phyloP scores from a whole-genome alignment of 306 rosid species.

The Comarum palustre region DNA sequence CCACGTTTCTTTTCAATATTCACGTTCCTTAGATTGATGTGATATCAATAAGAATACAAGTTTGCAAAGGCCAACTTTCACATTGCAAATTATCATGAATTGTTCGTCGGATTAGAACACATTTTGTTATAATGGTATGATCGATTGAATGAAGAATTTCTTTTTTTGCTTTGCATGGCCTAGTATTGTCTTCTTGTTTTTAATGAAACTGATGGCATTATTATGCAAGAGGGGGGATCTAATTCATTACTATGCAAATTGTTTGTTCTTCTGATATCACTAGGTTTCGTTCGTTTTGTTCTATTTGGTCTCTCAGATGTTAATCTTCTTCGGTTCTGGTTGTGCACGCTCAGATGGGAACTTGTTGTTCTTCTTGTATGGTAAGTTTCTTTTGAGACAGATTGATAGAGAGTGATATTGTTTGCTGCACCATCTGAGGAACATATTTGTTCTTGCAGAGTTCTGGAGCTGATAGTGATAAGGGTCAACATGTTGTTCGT shows the following conservation, averaged over 20 bases:
- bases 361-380: slow-evolving; percentile 48
- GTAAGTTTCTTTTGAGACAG: slow-evolving; percentile 33
- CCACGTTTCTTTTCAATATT: neutral
- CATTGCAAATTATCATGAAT: neutral
- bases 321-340: slow-evolving; percentile 9
- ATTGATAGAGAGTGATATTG: neutral
- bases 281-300: too few relatives aligned
- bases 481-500: slow-evolving; percentile 28
- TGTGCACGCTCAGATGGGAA: slow-evolving; percentile 53
- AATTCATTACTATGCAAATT: too few relatives aligned
- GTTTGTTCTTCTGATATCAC: too few relatives aligned
- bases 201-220: neutral
- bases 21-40: neutral
- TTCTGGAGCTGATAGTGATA: slow-evolving; percentile 4
- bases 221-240: neutral
- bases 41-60: neutral
- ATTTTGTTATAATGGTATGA: neutral
- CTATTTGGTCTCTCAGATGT: slow-evolving; percentile 6
- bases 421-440: slow-evolving; percentile 12
- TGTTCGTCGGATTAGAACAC: neutral
- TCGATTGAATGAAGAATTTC: neutral
- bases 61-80: neutral
- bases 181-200: neutral
- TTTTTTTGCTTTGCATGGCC: neutral
- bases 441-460: slow-evolving; percentile 20